Base-by-base conservation (phyloP, 345 rosid species). In the Microthlaspi erraticum region DNA sequence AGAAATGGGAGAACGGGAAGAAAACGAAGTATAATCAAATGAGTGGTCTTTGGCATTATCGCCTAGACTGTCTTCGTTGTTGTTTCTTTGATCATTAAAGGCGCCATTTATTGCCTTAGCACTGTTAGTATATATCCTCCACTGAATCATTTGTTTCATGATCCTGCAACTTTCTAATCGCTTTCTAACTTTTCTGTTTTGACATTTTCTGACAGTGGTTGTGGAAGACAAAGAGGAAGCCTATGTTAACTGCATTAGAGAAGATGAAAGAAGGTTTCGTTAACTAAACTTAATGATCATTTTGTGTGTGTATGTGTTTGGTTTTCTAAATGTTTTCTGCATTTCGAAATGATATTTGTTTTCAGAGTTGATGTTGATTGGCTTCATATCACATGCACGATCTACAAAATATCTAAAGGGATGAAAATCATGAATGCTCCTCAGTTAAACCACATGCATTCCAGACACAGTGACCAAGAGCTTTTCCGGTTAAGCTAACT, bases 331-430 rank as follows among this genome's bases (percentile, higher is more conserved):
- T 57, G 13, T 53, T 78, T 75, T 46, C n/a, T n/a, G n/a, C n/a
- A n/a, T 11, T 0, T 5, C 68, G n/a, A n/a, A n/a, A n/a, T n/a
- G n/a, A n/a, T n/a, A n/a, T 34, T 19, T 16, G 52, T 18, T 44
- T 68, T 50, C 85, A 94, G 97, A 94, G 84, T 78, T 94, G 87
- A 94, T 91, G 99, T 84, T 94, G 78, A 97, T 91, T 51, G 97
- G 97, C 23, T 94, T 94, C 82, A 94, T 94, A 62, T 94, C 99
- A 72, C 96, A n/a, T n/a, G n/a, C n/a, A n/a, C n/a, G n/a, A n/a
- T n/a, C n/a, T n/a, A n/a, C n/a, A n/a, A n/a, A n/a, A n/a, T n/a
- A n/a, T n/a, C n/a, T n/a, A n/a, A n/a, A n/a, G n/a, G n/a, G 29
- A 23, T 23, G 29, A 23, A 4, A 23, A 23, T 23, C 29, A 23